Evolutionary conservation across 176 grass and related monocot genomes (phyloP), one percentile per base, ranked within the genome.

Genomic region (Oryza longistaminata): DNA sequence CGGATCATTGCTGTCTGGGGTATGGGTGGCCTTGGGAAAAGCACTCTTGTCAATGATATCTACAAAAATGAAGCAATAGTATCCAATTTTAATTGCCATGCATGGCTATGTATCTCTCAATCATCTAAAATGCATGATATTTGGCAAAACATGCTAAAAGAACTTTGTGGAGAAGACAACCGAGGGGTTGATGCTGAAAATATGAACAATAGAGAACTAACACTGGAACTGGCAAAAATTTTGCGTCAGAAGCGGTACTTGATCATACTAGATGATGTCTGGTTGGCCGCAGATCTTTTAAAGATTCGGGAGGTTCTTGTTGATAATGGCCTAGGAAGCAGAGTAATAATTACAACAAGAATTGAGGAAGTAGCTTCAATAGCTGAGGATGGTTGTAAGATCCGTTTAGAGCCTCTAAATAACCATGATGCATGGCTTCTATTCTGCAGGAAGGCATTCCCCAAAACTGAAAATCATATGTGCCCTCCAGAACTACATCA

Each of bases 181-280:
- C 17, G 5, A 40, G 10, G 9, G 14, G 40, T 64, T 50, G 69
- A 87, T 83, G 11, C 22, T n/a, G 24, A 4, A 75, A 53, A 19
- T 16, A 43, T 88, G 60, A 37, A 70, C 39, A 77, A 8, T 70
- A 73, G 10, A 69, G 31, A 69, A 82, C 1, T 88, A 77, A 75
- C 12, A 70, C 22, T 17, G 12, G 33, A 25, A 44, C 0, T 85
- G 3, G 24, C 1, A 1, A 27, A 49, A 64, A 67, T 77, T 33
- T 19, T 73, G 3, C 3, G 37, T 6, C n/a, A 82, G 12, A 91
- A 35, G n/a, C 79, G n/a, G 17, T 91, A 66, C 19, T 77, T 88
- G 58, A 72, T 88, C 12, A 66, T 91, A 40, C 33, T 91, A 14
- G 89, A 91, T 82, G 85, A 91, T 85, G 75, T 91, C 7, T 91